Evolutionary conservation across 2,329 filamentous ascomycete genomes (phyloP).

Genomic region (Penicillium sp.): DNA sequence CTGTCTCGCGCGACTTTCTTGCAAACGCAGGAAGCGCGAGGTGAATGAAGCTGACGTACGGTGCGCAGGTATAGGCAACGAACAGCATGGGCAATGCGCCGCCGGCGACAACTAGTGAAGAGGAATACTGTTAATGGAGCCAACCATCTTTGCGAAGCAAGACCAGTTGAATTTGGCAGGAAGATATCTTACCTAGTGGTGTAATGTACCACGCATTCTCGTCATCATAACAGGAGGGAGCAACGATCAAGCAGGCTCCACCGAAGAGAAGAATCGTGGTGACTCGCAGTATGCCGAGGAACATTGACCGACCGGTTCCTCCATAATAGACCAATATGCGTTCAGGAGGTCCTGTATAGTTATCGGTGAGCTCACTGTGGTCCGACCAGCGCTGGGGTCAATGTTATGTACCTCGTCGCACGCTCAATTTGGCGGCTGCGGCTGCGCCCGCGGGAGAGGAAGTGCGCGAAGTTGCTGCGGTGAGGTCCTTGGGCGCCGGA

Average conservation of each 20-base stretch:
- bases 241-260: slow-evolving; percentile 59
- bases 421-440: slow-evolving; percentile 19
- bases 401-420: slow-evolving; percentile 24
- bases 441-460: slow-evolving; percentile 13
- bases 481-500: slow-evolving; percentile 18
- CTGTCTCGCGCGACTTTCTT: slow-evolving; percentile 50
- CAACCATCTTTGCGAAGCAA: background rate
- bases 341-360: slow-evolving; percentile 31
- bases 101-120: slow-evolving; percentile 48
- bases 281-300: slow-evolving; percentile 65
- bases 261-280: slow-evolving; percentile 63
- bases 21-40: slow-evolving; percentile 62
- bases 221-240: slow-evolving; percentile 51
- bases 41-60: slow-evolving; percentile 68
- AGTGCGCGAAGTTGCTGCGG: slow-evolving; percentile 6
- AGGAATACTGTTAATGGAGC: background rate
- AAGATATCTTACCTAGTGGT: slow-evolving; percentile 33
- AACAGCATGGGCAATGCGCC: slow-evolving; percentile 61
- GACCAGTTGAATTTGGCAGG: background rate
- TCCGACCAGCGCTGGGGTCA: no score
- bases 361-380: slow-evolving; percentile 6
- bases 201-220: slow-evolving; percentile 40
- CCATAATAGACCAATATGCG: slow-evolving; percentile 67
- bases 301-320: slow-evolving; percentile 60
- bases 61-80: slow-evolving; percentile 58